A percentile compares a stretch with the other conserved stretches of the same genome.
These are phyloP conservation scores for Mucor velutinosus DNA, from an alignment of 371 early-diverging fungal species.

Conservation along the genomic window DNA sequence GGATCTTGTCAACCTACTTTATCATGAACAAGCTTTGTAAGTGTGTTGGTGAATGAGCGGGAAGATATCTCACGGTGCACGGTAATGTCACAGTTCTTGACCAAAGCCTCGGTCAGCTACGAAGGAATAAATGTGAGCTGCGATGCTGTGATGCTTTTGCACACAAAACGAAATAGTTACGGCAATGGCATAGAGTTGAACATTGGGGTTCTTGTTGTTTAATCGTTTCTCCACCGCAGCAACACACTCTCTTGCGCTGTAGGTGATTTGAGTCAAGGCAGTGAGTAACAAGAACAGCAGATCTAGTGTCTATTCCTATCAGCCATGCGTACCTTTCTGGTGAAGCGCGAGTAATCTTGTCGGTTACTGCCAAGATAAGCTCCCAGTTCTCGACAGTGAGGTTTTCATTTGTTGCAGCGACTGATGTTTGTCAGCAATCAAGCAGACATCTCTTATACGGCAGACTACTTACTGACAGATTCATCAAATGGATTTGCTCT, in stretches of 20 bases:
- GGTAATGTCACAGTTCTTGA: conserved; percentile 86
- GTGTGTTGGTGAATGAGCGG: conserved; percentile 80
- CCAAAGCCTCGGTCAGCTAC: conserved; percentile 81
- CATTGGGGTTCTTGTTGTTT: conserved; percentile 83
- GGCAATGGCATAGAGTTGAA: conserved; percentile 75
- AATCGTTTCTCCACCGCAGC: conserved; percentile 76
- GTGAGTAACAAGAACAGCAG: not conserved
- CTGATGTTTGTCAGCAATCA: conserved; percentile 34
- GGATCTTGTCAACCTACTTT: conserved; percentile 41
- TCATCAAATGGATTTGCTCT: conserved; percentile 66
- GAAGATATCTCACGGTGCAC: conserved; percentile 87
- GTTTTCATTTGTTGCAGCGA: conserved; percentile 87
- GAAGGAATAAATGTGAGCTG: not conserved
- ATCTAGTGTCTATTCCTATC: not conserved
- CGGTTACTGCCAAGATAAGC: conserved; percentile 85
- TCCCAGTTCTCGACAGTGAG: conserved; percentile 95
- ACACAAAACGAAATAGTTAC: conserved; percentile 35
- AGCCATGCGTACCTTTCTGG: conserved; percentile 41
- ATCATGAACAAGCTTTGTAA: conserved; percentile 77
- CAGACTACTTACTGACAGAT: conserved; percentile 54
- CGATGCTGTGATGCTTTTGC: not conserved
- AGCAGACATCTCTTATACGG: not conserved
- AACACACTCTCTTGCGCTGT: conserved; percentile 75
- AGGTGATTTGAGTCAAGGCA: not conserved
- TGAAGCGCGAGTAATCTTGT: conserved; percentile 67